Evolutionary conservation across 192 early-diverging fungal genomes (phyloP).

Genomic region (Polychytrium aggregatum): DNA sequence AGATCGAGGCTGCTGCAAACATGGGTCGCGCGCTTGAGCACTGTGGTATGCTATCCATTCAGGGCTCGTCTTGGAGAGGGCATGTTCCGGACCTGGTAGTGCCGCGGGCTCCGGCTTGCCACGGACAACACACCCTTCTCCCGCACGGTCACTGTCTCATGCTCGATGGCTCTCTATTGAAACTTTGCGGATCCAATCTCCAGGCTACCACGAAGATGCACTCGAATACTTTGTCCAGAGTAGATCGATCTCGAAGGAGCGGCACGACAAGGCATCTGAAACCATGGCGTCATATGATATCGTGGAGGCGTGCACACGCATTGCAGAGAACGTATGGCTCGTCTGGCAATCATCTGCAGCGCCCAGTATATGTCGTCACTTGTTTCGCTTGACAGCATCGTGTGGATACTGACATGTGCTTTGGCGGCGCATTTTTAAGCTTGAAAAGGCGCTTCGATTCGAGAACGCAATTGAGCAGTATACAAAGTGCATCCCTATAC

Average conservation of each 20-base stretch:
- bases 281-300: constrained; percentile 13
- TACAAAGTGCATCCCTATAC: constrained; percentile 17
- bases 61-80: no score
- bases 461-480: constrained; percentile 26
- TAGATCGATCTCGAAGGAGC: constrained; percentile 12
- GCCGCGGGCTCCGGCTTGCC: no score
- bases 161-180: no score
- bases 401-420: no score
- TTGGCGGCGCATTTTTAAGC: background rate
- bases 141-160: no score
- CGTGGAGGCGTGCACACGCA: constrained; percentile 18
- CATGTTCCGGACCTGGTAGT: no score
- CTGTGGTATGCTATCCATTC: no score
- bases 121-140: no score
- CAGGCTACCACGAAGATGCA: constrained; percentile 23
- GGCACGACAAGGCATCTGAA: constrained; percentile 12
- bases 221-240: constrained; percentile 23
- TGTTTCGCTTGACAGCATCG: background rate
- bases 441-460: constrained; percentile 11
- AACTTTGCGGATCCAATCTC: no score
- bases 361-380: background rate
- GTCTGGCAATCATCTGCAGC: background rate
- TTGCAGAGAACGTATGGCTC: constrained; percentile 22
- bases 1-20: constrained; percentile 29
- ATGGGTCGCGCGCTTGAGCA: constrained; percentile 16